These are phyloP conservation scores for Jacaranda copaia DNA, from an alignment of 257 asterid species.

Conservation along the genomic window DNA sequence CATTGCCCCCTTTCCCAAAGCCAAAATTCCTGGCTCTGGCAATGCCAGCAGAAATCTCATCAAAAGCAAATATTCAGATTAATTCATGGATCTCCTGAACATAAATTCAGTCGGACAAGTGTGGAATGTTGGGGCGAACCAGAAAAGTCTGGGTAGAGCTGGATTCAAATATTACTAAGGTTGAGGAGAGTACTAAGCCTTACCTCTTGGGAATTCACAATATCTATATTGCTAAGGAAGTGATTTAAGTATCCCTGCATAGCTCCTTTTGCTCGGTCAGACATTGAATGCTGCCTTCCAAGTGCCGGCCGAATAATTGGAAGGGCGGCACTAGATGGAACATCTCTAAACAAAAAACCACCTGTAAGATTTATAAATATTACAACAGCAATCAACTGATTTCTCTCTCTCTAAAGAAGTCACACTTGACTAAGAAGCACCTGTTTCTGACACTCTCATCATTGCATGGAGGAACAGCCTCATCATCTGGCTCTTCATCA, in stretches of 20 bases:
- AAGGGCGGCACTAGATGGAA: conserved; percentile 96
- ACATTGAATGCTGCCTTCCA: conserved; percentile 87
- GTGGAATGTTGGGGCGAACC: too few species aligned
- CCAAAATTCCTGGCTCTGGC: conserved; percentile 13
- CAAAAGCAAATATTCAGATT: conserved; percentile 21
- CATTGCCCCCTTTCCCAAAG: conserved; percentile 15
- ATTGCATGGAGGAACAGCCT: conserved; percentile 64
- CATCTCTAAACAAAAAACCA: conserved; percentile 99
- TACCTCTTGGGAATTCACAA: conserved; percentile 93
- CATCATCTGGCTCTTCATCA: conserved; percentile 92
- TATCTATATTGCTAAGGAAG: conserved; percentile 87
- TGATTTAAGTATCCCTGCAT: conserved; percentile 98
- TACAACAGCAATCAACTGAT: conserved; percentile 64
- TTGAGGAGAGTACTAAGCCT: conserved; percentile 31
- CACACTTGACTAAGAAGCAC: conserved; percentile 56
- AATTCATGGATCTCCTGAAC: conserved; percentile 22
- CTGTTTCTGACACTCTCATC: conserved; percentile 83
- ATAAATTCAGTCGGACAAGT: too few species aligned
- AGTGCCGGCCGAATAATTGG: conserved; percentile 96
- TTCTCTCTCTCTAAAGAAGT: conserved; percentile 42
- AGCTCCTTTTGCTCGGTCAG: conserved; percentile 84
- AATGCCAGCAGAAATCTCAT: conserved; percentile 21
- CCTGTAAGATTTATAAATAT: conserved; percentile 89
- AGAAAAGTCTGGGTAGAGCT: too few species aligned
- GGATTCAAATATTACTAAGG: conserved; percentile 25